Conservation (phyloP, 1,284 basidiomycete genomes). For the Marasmius fiardii region DNA sequence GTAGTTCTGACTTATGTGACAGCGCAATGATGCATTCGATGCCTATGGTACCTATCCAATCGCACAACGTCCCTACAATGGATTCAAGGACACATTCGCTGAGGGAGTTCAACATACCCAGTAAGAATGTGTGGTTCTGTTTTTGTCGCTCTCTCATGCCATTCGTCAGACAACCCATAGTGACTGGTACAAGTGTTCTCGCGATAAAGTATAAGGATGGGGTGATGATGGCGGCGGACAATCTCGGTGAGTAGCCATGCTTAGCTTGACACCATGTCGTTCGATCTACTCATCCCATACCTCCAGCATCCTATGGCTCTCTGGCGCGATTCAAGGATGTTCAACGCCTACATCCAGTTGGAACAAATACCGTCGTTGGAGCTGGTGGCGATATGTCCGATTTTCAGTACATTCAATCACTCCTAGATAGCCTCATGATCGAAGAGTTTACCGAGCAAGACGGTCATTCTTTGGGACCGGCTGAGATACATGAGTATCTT, state of each 20-base stretch:
- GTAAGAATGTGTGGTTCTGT: constrained; percentile 36
- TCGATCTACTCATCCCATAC: neutral
- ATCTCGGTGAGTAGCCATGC: constrained; percentile 66
- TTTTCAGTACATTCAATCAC: constrained; percentile 89
- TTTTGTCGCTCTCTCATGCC: neutral
- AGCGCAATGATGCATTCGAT: constrained; percentile 75
- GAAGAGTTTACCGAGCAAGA: constrained; percentile 83
- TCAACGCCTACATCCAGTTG: constrained; percentile 83
- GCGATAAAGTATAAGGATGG: constrained; percentile 95
- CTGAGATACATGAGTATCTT: constrained; percentile 93
- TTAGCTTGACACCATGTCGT: neutral
- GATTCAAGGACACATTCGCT: constrained; percentile 52
- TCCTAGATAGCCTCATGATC: constrained; percentile 72
- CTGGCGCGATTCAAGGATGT: constrained; percentile 97
- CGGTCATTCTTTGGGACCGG: constrained; percentile 82
- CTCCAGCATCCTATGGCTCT: constrained; percentile 91
- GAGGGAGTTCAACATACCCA: constrained; percentile 74
- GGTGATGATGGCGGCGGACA: constrained; percentile 99
- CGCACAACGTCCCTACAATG: constrained; percentile 52
- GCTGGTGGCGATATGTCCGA: constrained; percentile 98
- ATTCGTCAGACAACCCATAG: constrained; percentile 81
- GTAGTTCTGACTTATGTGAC: neutral
- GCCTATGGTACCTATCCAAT: constrained; percentile 73
- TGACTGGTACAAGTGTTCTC: constrained; percentile 95
- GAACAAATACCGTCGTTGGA: constrained; percentile 83